Evolutionary conservation across 768 basidiomycete genomes (phyloP).

Genomic region (Fomitopsis pulvina): DNA sequence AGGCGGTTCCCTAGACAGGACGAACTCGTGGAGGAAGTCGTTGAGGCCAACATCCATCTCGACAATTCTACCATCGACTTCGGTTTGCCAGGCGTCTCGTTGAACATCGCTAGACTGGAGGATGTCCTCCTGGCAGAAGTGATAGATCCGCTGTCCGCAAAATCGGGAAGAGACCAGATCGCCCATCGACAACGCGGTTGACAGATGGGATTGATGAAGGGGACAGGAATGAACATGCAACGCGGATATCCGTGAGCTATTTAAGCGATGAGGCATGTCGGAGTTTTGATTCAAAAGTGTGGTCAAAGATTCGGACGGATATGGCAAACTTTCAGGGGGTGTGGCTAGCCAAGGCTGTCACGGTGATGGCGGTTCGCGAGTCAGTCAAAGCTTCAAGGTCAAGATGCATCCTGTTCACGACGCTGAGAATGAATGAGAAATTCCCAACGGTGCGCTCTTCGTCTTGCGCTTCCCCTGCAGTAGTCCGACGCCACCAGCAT

Average conservation of each 20-base stretch:
- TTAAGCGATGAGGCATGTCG: neutral
- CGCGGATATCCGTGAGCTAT: neutral
- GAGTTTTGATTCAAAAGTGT: too few relatives aligned
- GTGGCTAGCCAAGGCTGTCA: too few relatives aligned
- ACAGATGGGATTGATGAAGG: neutral
- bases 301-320: too few relatives aligned
- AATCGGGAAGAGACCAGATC: neutral
- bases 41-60: neutral
- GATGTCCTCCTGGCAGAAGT: neutral
- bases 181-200: neutral
- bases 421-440: too few relatives aligned
- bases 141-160: neutral
- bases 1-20: neutral
- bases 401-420: too few relatives aligned
- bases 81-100: neutral
- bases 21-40: neutral
- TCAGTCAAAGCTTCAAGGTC: too few relatives aligned
- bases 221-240: neutral
- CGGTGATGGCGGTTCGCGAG: too few relatives aligned
- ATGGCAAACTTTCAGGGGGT: too few relatives aligned
- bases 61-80: neutral
- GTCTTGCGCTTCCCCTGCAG: too few relatives aligned
- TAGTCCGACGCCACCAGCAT: too few relatives aligned
- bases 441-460: too few relatives aligned
- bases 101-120: neutral